Evolutionary conservation across 257 asterid genomes (phyloP).

Genomic region (Nicotiana knightiana): DNA sequence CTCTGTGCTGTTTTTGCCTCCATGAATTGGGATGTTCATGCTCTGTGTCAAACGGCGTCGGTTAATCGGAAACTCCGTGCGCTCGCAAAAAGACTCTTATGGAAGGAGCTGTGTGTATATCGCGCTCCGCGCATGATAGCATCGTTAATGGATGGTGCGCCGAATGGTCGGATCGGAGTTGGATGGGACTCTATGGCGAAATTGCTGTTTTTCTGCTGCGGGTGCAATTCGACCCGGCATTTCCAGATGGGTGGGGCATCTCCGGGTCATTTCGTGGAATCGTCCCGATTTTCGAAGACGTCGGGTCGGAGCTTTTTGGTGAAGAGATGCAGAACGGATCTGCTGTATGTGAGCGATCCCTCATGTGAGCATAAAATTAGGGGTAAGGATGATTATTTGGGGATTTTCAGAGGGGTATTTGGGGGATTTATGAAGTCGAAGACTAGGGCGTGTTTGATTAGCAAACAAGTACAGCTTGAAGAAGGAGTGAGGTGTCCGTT

Average conservation of each 20-base stretch:
- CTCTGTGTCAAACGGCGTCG: constrained; percentile 39
- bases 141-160: constrained; percentile 32
- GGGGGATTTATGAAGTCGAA: constrained; percentile 49
- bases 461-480: constrained; percentile 45
- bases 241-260: constrained; percentile 23
- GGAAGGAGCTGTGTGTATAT: constrained; percentile 64
- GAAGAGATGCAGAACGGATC: constrained; percentile 52
- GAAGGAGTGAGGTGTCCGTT: constrained; percentile 54
- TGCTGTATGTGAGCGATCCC: constrained; percentile 75
- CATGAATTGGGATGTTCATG: constrained; percentile 58
- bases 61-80: constrained; percentile 59
- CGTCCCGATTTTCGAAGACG: constrained; percentile 76
- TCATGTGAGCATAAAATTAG: constrained; percentile 52
- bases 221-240: constrained; percentile 49
- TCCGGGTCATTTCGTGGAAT: constrained; percentile 53
- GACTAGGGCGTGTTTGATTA: constrained; percentile 60
- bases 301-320: constrained; percentile 67
- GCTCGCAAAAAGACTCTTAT: constrained; percentile 53
- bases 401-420: constrained; percentile 74
- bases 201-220: constrained; percentile 69
- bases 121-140: constrained; percentile 57
- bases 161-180: constrained; percentile 34
- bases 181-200: constrained; percentile 80
- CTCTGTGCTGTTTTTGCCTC: constrained; percentile 39
- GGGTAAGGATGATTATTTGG: constrained; percentile 39